phyloP scores from a whole-genome alignment of 164 flowering plant species.

The Chimonanthus salicifolius region DNA sequence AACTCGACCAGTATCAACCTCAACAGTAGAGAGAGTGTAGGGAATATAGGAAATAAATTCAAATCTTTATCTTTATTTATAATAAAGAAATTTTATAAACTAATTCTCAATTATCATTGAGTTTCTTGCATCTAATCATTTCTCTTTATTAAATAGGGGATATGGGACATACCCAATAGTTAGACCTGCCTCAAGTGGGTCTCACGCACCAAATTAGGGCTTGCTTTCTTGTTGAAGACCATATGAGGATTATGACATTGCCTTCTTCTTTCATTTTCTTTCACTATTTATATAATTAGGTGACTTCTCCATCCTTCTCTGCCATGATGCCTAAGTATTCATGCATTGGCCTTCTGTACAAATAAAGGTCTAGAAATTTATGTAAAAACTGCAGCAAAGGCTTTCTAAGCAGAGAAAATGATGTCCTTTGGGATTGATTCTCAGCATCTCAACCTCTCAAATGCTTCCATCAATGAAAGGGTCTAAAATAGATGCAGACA shows the following conservation, averaged over 20 bases:
- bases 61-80: no score
- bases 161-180: no score
- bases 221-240: not conserved
- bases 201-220: no score
- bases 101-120: no score
- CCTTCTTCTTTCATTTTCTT: not conserved
- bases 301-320: not conserved
- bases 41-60: no score
- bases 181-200: no score
- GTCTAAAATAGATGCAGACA: not conserved
- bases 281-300: not conserved
- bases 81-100: no score
- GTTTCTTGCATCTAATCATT: no score
- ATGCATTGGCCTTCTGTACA: not conserved
- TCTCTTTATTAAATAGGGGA: no score
- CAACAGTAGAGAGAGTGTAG: no score
- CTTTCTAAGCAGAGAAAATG: not conserved
- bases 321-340: not conserved
- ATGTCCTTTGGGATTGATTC: not conserved
- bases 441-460: conserved; percentile 2
- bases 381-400: not conserved
- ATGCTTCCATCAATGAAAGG: conserved; percentile 2
- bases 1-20: no score
- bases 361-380: not conserved
- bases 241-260: not conserved